phyloP scores from a whole-genome alignment of 225 moss, liverwort and hornwort genomes.

The Takakia lepidozioides region DNA sequence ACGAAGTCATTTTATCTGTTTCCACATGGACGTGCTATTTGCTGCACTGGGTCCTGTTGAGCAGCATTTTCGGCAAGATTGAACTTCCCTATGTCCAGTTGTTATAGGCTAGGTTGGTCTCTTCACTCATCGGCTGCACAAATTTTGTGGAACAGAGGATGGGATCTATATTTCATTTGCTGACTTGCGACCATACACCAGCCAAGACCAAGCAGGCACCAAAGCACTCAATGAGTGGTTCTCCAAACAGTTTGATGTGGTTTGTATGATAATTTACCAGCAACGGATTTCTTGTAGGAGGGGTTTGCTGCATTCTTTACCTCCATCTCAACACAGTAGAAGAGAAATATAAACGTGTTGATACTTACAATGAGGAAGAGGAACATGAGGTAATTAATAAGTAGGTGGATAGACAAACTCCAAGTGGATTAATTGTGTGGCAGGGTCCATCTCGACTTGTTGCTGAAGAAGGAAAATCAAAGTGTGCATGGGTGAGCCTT shows the following conservation, averaged over 20 bases:
- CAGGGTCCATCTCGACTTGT: conserved; percentile 95
- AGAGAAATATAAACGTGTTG: too few relatives aligned
- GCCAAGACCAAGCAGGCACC: conserved; percentile 84
- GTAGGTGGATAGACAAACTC: too few relatives aligned
- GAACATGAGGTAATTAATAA: too few relatives aligned
- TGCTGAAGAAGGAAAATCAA: conserved; percentile 88
- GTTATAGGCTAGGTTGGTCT: too few relatives aligned
- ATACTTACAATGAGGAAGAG: too few relatives aligned
- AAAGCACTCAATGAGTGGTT: conserved; percentile 86
- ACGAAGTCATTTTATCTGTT: too few relatives aligned
- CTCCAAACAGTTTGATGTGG: conserved; percentile 86
- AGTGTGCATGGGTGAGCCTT: conserved; percentile 63
- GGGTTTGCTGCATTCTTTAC: neutral
- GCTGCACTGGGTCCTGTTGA: too few relatives aligned
- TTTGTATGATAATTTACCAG: neutral
- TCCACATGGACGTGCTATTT: too few relatives aligned
- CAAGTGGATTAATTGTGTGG: conserved; percentile 5
- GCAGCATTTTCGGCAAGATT: too few relatives aligned
- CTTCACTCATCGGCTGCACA: neutral
- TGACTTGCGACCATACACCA: conserved; percentile 70
- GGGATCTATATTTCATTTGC: conserved; percentile 91
- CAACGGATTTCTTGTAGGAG: neutral
- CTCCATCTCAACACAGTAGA: too few relatives aligned
- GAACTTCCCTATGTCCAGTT: too few relatives aligned
- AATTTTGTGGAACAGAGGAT: conserved; percentile 23